Percentiles rank a stretch among this genome's conserved stretches.
phyloP scores from a whole-genome alignment of 495 filamentous ascomycete species.

The Hypomontagnella monticulosa region DNA sequence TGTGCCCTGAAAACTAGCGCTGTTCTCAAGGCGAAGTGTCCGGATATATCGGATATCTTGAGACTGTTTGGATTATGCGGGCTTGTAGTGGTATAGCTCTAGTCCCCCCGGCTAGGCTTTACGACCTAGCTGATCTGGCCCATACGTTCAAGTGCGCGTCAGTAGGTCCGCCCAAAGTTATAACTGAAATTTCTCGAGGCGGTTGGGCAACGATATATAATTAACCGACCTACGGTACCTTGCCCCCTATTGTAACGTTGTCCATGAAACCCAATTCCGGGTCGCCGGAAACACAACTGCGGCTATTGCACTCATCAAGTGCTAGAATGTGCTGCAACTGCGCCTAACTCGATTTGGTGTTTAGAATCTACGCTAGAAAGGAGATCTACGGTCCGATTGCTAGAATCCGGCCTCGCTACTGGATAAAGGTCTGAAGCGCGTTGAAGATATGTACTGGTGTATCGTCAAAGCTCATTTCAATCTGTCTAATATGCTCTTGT shows the following conservation, averaged over 20 bases:
- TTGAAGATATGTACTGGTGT: neutral
- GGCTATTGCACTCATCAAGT: neutral
- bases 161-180: no score
- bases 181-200: no score
- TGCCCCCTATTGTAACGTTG: neutral
- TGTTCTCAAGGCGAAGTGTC: no score
- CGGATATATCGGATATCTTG: no score
- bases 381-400: constrained; percentile 7
- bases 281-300: neutral
- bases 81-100: no score
- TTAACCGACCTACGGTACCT: neutral
- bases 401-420: constrained; percentile 1
- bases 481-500: constrained; percentile 6
- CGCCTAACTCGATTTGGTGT: constrained; percentile 8
- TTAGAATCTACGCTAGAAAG: neutral
- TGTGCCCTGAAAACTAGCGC: no score
- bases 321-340: neutral
- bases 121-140: no score
- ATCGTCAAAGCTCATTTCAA: constrained; percentile 7
- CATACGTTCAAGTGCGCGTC: no score
- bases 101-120: no score
- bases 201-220: no score
- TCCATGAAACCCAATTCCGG: no score
- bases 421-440: neutral
- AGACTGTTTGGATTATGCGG: no score